Evolutionary conservation across 768 basidiomycete genomes (phyloP).

Genomic region (Tylopilus rubrobrunneus): DNA sequence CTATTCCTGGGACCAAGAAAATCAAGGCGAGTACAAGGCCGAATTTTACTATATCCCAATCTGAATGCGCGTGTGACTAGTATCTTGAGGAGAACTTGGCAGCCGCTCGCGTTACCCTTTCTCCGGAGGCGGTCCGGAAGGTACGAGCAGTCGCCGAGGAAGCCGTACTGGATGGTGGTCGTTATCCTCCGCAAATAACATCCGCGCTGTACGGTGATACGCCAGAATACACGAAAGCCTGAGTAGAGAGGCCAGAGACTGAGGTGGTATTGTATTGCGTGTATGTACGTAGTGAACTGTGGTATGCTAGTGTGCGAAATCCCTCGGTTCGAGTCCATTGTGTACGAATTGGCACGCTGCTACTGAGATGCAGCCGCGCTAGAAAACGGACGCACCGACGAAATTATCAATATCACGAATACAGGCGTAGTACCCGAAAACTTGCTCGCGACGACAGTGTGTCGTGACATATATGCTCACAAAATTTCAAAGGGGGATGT

Average conservation of each 20-base stretch:
- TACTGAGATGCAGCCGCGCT: no score
- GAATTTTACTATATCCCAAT: background rate
- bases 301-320: no score
- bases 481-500: no score
- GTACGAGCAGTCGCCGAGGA: slow-evolving; percentile 35
- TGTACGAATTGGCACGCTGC: no score
- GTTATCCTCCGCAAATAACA: slow-evolving; percentile 15
- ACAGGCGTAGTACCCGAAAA: no score
- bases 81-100: slow-evolving; percentile 45
- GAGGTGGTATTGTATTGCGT: no score
- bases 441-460: no score
- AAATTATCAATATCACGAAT: no score
- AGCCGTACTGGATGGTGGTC: slow-evolving; percentile 23
- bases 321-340: no score
- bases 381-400: no score
- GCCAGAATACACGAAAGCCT: slow-evolving; percentile 3
- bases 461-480: no score
- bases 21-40: slow-evolving; percentile 23
- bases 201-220: slow-evolving; percentile 20
- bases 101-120: slow-evolving; percentile 33
- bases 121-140: slow-evolving; percentile 34
- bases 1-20: slow-evolving; percentile 36
- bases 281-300: no score
- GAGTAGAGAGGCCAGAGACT: background rate
- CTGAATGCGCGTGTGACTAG: slow-evolving; percentile 17